Evolutionary conservation across 768 basidiomycete genomes (phyloP).

Genomic region (Hemileccinum impolitum): DNA sequence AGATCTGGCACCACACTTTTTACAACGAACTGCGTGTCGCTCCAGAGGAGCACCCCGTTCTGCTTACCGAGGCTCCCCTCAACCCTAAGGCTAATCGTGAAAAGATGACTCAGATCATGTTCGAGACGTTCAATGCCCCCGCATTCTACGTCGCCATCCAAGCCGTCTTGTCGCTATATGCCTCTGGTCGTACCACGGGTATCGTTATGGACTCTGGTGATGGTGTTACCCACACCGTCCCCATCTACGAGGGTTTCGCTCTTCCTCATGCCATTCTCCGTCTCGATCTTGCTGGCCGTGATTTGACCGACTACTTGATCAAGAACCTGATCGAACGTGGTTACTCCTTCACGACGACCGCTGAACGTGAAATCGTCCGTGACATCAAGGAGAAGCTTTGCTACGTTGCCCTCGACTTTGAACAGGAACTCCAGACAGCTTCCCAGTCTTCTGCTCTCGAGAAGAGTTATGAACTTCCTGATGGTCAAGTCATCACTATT

Average conservation of each 20-base stretch:
- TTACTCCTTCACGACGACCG: conserved; percentile 91
- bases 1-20: conserved; percentile 98
- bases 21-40: conserved; percentile 81
- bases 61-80: conserved; percentile 69
- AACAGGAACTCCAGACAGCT: conserved; percentile 89
- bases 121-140: conserved; percentile 73
- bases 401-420: conserved; percentile 92
- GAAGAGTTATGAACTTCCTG: conserved; percentile 91
- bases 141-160: conserved; percentile 76
- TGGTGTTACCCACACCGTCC: conserved; percentile 94
- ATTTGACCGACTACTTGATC: conserved; percentile 80
- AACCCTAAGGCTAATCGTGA: conserved; percentile 73
- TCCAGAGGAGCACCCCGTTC: conserved; percentile 71
- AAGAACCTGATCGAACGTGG: conserved; percentile 89
- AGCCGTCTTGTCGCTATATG: conserved; percentile 77
- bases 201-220: conserved; percentile 96
- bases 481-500: conserved; percentile 91
- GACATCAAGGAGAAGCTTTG: conserved; percentile 95
- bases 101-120: conserved; percentile 80
- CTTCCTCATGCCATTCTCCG: conserved; percentile 92
- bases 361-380: conserved; percentile 90
- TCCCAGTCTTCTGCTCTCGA: conserved; percentile 86
- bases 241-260: conserved; percentile 93
- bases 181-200: conserved; percentile 92
- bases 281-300: conserved; percentile 90